Percentiles rank a stretch among this genome's conserved stretches.
phyloP scores from a whole-genome alignment of 2,329 filamentous ascomycete species.

The Aureobasidium pullulans region DNA sequence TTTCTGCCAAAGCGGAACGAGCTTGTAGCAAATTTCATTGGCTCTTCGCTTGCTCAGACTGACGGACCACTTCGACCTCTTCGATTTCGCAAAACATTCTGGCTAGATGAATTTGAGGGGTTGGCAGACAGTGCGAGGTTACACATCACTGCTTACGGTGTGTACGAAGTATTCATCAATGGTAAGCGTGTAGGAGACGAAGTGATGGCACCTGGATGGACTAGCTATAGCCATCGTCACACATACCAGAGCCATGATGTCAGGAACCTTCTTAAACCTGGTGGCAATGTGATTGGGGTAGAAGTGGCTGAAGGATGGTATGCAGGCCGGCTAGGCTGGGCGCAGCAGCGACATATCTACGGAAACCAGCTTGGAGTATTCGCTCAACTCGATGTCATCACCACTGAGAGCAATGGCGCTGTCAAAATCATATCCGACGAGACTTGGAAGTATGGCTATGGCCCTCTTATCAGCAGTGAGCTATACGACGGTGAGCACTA shows the following conservation, averaged over 20 bases:
- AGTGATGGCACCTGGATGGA: constrained; percentile 45
- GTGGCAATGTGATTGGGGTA: constrained; percentile 35
- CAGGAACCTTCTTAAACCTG: constrained; percentile 30
- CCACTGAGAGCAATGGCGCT: constrained; percentile 26
- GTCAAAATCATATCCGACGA: constrained; percentile 31
- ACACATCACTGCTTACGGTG: constrained; percentile 41
- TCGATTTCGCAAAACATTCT: constrained; percentile 31
- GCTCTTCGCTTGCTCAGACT: background rate
- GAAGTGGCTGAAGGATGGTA: constrained; percentile 47
- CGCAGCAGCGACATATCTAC: constrained; percentile 29
- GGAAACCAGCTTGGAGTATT: constrained; percentile 35
- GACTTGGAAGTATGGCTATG: constrained; percentile 30
- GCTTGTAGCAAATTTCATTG: constrained; percentile 11
- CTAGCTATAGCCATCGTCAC: constrained; percentile 44
- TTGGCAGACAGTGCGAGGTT: constrained; percentile 30
- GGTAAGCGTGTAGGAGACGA: constrained; percentile 29
- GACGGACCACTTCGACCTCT: constrained; percentile 5
- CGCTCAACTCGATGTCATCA: constrained; percentile 32
- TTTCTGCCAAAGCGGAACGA: background rate
- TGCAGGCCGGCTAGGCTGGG: constrained; percentile 32
- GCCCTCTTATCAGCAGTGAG: constrained; percentile 33
- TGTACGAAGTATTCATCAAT: constrained; percentile 45
- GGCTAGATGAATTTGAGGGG: constrained; percentile 12
- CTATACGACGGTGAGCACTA: constrained; percentile 50
- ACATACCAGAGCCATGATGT: constrained; percentile 50